Conservation (phyloP, 2,329 filamentous ascomycete species). For the Colletotrichum truncatum region DNA sequence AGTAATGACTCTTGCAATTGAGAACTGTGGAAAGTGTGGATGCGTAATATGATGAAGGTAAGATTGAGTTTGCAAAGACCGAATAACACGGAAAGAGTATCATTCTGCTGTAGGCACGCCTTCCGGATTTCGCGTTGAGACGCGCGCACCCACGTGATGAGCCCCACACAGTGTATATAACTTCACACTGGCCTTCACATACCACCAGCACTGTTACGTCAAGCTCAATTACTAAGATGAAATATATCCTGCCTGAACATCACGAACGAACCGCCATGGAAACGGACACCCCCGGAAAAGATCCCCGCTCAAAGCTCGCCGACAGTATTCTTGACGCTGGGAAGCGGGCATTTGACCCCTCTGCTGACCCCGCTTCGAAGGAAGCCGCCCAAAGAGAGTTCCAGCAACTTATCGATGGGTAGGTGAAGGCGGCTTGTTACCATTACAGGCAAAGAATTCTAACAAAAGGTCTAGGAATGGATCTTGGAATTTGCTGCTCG, state of each 20-base stretch:
- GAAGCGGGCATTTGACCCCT: constrained; percentile 59
- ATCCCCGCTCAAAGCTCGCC: constrained; percentile 33
- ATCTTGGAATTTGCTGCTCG: constrained; percentile 65
- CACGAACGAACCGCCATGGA: constrained; percentile 17
- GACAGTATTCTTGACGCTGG: constrained; percentile 49
- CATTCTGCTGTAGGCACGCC: background rate
- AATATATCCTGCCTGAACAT: no score
- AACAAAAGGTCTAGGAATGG: constrained; percentile 33
- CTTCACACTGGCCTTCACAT: no score
- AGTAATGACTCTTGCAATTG: background rate
- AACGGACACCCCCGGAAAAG: constrained; percentile 5
- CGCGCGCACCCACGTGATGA: constrained; percentile 39
- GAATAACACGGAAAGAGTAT: background rate
- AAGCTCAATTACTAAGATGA: background rate
- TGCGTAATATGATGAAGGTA: background rate
- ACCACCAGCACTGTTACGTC: no score
- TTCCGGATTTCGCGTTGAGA: background rate
- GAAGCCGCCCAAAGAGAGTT: constrained; percentile 49
- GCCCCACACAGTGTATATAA: background rate
- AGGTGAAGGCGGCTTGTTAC: constrained; percentile 26
- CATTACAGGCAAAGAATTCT: constrained; percentile 34
- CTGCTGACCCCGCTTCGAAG: constrained; percentile 41
- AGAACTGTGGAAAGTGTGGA: background rate
- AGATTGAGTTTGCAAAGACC: no score
- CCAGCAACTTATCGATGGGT: constrained; percentile 59